Base-by-base conservation (phyloP, 164 flowering plant species). In the Stephania yunnanensis region DNA sequence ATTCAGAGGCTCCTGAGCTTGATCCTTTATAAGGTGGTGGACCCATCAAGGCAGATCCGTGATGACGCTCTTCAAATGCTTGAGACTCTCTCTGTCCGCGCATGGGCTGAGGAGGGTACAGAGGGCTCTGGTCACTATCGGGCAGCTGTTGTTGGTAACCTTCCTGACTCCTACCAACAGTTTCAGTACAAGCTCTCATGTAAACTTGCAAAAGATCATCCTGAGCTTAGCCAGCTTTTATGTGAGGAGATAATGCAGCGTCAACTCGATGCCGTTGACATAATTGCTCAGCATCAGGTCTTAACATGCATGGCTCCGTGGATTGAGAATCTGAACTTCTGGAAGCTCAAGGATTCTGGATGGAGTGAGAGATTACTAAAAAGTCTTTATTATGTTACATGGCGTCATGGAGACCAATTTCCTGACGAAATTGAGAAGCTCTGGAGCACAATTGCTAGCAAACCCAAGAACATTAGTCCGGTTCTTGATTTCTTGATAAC, bases 41-140 rank as follows among this genome's bases (percentile, higher is more conserved):
- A 94, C 73, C 97, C 93, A 70, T 85, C 93, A 13, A 86, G 98
- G 72, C 98, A 94, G 83, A 94, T 96, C 72, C 98, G 99, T 50
- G 98, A 96, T 83, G 97, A 94, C 83, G 99, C 99, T 64, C 94
- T 94, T 75, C 99, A 94, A 84, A 96, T 96, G 99, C 95, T 96
- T 53, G 98, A 94, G 87, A 96, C 98, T 46, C 95, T 94, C 53
- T 94, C 99, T 78, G 85, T 85, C 46, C 97, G 99, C 63, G 95
- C 89, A 71, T 96, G 99, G 99, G 95, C 98, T 46, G 99, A 91
- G 78, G 99, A 92, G 77, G 93, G 97, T 25, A 77, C 82, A 68
- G 99, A 93, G 74, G 83, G 90, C 20, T 81, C 93, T 30, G 95
- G 98, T 73, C 83, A 89, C 82, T 96, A 96, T 77, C 84, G 89